Evolutionary conservation across 2,329 filamentous ascomycete genomes (phyloP).

Genomic region (Orbilia javanica): DNA sequence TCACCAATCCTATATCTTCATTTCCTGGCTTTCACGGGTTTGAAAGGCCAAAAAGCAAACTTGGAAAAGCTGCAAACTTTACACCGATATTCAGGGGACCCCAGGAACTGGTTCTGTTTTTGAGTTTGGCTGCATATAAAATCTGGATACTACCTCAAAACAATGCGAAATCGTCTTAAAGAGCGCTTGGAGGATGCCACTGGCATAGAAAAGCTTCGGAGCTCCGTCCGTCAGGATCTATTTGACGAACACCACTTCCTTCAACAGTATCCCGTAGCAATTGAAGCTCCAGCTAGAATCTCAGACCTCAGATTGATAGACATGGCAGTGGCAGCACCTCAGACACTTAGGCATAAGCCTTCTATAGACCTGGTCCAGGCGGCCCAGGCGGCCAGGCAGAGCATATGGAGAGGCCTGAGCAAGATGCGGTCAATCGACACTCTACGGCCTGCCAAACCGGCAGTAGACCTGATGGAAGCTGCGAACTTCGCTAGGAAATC

Average conservation of each 20-base stretch:
- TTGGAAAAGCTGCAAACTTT: conserved; percentile 1
- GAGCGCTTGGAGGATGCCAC: conserved; percentile 54
- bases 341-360: conserved; percentile 47
- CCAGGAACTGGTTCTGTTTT: conserved; percentile 30
- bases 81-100: conserved; percentile 40
- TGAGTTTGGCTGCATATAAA: conserved; percentile 29
- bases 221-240: conserved; percentile 52
- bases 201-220: conserved; percentile 51
- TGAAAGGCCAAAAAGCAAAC: conserved; percentile 37
- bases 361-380: conserved; percentile 52
- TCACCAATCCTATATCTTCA: conserved; percentile 44
- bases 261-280: conserved; percentile 39
- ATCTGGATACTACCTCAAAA: conserved; percentile 48
- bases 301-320: conserved; percentile 45
- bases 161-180: conserved; percentile 58
- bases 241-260: conserved; percentile 56
- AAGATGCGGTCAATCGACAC: conserved; percentile 45
- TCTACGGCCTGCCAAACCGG: conserved; percentile 27
- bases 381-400: conserved; percentile 48
- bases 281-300: conserved; percentile 42
- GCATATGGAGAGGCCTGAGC: conserved; percentile 49
- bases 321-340: conserved; percentile 46
- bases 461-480: conserved; percentile 53
- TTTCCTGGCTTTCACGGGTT: conserved; percentile 52
- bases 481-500: conserved; percentile 43